Evolutionary conservation across 257 asterid species (phyloP).

Genomic region (Solanum dulcamara): DNA sequence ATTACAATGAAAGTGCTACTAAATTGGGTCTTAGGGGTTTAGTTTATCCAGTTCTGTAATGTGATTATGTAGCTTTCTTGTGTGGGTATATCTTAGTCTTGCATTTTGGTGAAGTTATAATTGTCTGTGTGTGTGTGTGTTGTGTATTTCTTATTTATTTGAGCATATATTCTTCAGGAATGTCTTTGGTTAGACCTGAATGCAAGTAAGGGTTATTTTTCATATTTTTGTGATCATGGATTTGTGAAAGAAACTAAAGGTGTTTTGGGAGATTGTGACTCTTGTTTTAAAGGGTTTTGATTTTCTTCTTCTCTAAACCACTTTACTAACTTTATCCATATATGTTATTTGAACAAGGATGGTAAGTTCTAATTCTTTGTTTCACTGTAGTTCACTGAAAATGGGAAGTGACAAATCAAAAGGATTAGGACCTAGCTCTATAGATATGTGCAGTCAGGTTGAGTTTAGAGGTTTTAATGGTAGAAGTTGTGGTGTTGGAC

Average conservation of each 20-base stretch:
- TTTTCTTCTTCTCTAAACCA: background rate
- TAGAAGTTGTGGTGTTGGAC: background rate
- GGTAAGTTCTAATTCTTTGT: background rate
- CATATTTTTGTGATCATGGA: background rate
- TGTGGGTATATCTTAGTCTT: background rate
- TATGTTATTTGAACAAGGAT: background rate
- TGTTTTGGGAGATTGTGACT: background rate
- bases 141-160: background rate
- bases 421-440: background rate
- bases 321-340: background rate
- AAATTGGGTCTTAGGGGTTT: background rate
- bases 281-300: background rate
- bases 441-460: slow-evolving; percentile 5
- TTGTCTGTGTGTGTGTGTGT: background rate
- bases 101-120: background rate
- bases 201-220: background rate
- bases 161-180: background rate
- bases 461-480: background rate
- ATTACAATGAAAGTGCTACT: background rate
- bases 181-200: background rate
- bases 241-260: background rate
- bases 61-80: background rate
- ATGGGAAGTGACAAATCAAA: background rate
- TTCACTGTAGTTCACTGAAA: background rate
- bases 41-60: background rate